A percentile compares a stretch with the other conserved stretches of the same genome.
phyloP scores from a whole-genome alignment of 371 early-diverging fungal genomes.

The Mucor circinelloides region DNA sequence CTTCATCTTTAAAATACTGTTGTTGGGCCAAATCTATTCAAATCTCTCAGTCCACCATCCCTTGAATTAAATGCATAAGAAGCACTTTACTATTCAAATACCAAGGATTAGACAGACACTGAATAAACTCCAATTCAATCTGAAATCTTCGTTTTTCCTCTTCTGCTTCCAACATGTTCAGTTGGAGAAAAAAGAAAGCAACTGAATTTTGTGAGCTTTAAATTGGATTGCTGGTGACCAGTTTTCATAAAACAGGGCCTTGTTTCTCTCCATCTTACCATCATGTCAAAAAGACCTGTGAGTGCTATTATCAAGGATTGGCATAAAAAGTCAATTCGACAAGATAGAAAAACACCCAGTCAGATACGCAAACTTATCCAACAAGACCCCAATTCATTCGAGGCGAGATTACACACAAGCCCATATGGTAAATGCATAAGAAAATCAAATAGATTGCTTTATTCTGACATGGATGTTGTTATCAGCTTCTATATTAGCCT shows the following conservation, averaged over 20 bases:
- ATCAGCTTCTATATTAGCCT: slow-evolving; percentile 21
- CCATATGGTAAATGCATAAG: slow-evolving; percentile 19
- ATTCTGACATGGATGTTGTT: background rate
- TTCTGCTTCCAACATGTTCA: slow-evolving; percentile 23
- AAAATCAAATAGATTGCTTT: background rate
- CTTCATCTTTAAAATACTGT: slow-evolving; percentile 79
- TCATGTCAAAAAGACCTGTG: slow-evolving; percentile 14
- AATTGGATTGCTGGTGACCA: background rate
- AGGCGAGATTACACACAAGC: slow-evolving; percentile 15
- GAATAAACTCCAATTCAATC: slow-evolving; percentile 94
- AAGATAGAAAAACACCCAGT: background rate
- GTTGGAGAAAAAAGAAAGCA: background rate
- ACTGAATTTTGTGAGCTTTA: background rate
- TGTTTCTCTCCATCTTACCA: background rate
- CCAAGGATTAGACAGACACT: slow-evolving; percentile 93
- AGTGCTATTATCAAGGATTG: slow-evolving; percentile 14
- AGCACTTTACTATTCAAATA: slow-evolving; percentile 74
- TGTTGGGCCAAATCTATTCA: slow-evolving; percentile 84
- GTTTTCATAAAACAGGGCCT: background rate
- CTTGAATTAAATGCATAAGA: background rate
- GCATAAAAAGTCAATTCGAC: background rate
- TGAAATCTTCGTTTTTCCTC: slow-evolving; percentile 73
- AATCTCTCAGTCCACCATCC: background rate
- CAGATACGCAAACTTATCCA: background rate
- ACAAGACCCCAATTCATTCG: slow-evolving; percentile 1